phyloP scores from a whole-genome alignment of 2,329 filamentous ascomycete genomes.

The Fusarium veterinarium region DNA sequence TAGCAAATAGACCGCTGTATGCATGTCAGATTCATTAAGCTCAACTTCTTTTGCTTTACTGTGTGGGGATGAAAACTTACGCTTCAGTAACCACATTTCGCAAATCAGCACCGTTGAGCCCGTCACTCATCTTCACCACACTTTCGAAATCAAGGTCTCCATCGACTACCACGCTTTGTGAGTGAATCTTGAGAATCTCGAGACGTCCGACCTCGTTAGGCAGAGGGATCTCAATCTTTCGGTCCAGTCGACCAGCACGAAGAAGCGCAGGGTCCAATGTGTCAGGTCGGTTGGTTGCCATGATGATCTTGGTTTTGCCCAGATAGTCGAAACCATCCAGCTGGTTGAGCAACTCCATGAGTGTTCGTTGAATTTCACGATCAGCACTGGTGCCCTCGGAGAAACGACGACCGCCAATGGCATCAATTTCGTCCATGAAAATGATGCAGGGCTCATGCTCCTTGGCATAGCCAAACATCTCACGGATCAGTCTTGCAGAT shows the following conservation, averaged over 20 bases:
- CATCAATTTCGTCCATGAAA: slow-evolving; percentile 99
- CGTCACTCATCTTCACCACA: slow-evolving; percentile 99
- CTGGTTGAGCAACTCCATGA: slow-evolving; percentile 99
- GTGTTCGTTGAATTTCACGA: slow-evolving; percentile 95
- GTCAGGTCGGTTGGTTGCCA: slow-evolving; percentile 98
- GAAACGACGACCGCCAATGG: slow-evolving; percentile 95
- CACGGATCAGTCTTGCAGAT: slow-evolving; percentile 94
- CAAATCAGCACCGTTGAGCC: slow-evolving; percentile 96
- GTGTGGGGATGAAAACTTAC: slow-evolving; percentile 67
- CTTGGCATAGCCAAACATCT: slow-evolving; percentile 99
- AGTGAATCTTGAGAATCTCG: slow-evolving; percentile 98
- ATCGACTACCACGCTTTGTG: slow-evolving; percentile 85
- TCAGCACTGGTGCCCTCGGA: slow-evolving; percentile 98
- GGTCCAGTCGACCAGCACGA: slow-evolving; percentile 90
- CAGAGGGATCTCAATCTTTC: slow-evolving; percentile 97
- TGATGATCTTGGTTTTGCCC: slow-evolving; percentile 99
- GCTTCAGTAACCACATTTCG: slow-evolving; percentile 98
- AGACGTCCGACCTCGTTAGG: slow-evolving; percentile 96
- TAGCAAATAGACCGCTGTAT: slow-evolving; percentile 88
- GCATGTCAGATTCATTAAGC: slow-evolving; percentile 40
- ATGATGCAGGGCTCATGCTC: slow-evolving; percentile 99
- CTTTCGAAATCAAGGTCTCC: slow-evolving; percentile 99
- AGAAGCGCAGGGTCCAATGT: slow-evolving; percentile 94
- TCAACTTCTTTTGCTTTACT: neutral
- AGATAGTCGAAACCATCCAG: slow-evolving; percentile 99